phyloP scores from a whole-genome alignment of 208 protist genomes.

The Acanthamoeba sp. region DNA sequence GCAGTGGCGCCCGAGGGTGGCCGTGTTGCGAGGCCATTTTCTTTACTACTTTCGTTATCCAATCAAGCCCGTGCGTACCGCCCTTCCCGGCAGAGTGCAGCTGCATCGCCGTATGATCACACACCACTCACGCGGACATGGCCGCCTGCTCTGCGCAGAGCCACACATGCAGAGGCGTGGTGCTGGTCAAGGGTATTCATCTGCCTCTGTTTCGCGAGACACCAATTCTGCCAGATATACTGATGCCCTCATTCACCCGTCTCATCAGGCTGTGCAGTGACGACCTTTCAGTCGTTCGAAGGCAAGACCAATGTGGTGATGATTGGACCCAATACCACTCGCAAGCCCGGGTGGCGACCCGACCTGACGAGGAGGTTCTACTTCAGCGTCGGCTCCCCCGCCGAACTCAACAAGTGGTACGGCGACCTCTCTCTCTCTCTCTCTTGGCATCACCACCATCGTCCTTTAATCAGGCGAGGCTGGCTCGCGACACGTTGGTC shows the following conservation, averaged over 20 bases:
- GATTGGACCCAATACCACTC: constrained; percentile 22
- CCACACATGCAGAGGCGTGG: constrained; percentile 14
- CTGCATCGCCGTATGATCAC: background rate
- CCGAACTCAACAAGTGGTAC: constrained; percentile 24
- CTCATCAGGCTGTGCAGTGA: background rate
- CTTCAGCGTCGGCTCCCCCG: constrained; percentile 3
- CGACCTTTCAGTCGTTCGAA: constrained; percentile 15
- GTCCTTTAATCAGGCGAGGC: too few relatives aligned
- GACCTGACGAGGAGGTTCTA: constrained; percentile 21
- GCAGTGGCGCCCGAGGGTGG: background rate
- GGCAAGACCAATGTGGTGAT: constrained; percentile 23
- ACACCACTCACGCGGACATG: too few relatives aligned
- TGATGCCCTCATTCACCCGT: background rate
- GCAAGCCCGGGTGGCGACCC: constrained; percentile 35
- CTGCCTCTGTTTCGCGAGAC: background rate
- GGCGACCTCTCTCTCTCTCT: background rate
- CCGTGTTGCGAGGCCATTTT: constrained; percentile 3
- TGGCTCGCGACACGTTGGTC: too few relatives aligned
- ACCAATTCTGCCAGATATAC: background rate
- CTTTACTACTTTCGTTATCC: constrained; percentile 32
- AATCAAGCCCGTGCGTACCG: background rate
- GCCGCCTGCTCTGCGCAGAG: too few relatives aligned
- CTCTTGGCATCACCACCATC: background rate
- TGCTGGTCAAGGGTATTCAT: constrained; percentile 8
- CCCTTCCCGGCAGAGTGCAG: background rate